phyloP scores from a whole-genome alignment of 345 rosid genomes.

The Aethionema arabicum region DNA sequence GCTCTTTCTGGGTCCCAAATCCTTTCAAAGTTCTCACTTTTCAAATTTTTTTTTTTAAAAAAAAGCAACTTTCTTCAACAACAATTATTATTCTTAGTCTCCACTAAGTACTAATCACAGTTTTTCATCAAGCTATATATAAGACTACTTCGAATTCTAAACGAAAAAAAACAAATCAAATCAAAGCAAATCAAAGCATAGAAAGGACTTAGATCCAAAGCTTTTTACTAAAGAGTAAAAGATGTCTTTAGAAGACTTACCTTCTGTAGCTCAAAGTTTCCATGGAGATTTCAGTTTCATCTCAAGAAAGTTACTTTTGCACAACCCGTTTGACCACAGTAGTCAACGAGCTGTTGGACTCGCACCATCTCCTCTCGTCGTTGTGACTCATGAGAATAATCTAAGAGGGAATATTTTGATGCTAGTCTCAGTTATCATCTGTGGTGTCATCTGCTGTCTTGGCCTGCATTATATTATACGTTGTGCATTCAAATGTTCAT shows the following conservation, averaged over 20 bases:
- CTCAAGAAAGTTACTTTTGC: constrained; percentile 42
- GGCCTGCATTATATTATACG: constrained; percentile 50
- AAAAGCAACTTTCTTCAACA: constrained; percentile 14
- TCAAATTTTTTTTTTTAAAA: not conserved
- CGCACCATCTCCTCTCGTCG: constrained; percentile 31
- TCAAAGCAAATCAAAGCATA: constrained; percentile 22
- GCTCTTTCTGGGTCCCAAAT: constrained; percentile 30
- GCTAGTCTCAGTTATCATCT: constrained; percentile 51
- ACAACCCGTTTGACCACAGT: constrained; percentile 32
- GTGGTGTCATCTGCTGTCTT: constrained; percentile 49
- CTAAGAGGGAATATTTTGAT: constrained; percentile 44
- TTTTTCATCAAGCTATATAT: constrained; percentile 24
- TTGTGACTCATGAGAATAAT: constrained; percentile 26
- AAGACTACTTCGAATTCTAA: constrained; percentile 16
- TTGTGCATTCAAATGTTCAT: constrained; percentile 44
- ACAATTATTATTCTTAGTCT: constrained; percentile 19
- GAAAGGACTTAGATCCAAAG: constrained; percentile 13
- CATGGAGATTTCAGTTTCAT: constrained; percentile 24
- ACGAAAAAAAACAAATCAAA: constrained; percentile 28
- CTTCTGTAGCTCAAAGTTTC: constrained; percentile 33
- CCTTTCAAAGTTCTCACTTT: constrained; percentile 8
- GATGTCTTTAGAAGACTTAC: constrained; percentile 27
- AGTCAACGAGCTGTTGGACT: constrained; percentile 22
- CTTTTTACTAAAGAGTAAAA: constrained; percentile 6
- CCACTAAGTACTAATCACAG: constrained; percentile 7